Conservation (phyloP, 257 asterid species). For the Cinchona pubescens region DNA sequence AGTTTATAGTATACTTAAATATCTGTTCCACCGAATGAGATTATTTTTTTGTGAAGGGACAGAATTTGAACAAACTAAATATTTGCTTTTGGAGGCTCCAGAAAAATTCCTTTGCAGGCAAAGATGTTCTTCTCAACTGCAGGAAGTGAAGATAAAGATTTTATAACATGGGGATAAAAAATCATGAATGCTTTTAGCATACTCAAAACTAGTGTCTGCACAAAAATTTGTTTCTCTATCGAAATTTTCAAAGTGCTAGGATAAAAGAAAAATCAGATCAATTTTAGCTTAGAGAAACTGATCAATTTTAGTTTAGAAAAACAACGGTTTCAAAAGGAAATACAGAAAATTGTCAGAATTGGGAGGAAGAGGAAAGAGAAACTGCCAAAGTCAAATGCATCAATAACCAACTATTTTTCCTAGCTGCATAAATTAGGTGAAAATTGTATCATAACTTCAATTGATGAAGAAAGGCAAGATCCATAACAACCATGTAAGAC, state of each 20-base stretch:
- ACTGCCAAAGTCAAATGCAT: background rate
- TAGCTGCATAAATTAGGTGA: too few relatives aligned
- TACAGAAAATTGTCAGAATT: too few relatives aligned
- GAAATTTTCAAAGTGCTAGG: background rate
- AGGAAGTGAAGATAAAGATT: background rate
- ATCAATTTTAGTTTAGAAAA: background rate
- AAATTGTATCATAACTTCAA: too few relatives aligned
- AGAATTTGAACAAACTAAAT: background rate
- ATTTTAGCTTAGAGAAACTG: background rate
- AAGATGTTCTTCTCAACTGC: background rate
- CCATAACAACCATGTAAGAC: too few relatives aligned
- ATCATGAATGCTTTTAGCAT: too few relatives aligned
- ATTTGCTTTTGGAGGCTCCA: background rate
- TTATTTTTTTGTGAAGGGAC: background rate
- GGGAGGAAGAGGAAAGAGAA: background rate
- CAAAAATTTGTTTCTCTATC: background rate
- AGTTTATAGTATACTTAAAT: too few relatives aligned
- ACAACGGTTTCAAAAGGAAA: too few relatives aligned
- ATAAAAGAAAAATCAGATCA: too few relatives aligned
- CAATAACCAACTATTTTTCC: too few relatives aligned
- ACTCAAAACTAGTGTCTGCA: background rate
- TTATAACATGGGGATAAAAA: background rate
- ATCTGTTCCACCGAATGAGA: too few relatives aligned
- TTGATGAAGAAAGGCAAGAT: too few relatives aligned
- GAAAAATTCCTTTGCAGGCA: background rate